Evolutionary conservation across 2,329 filamentous ascomycete genomes (phyloP).

Genomic region (Botryotinia convoluta): DNA sequence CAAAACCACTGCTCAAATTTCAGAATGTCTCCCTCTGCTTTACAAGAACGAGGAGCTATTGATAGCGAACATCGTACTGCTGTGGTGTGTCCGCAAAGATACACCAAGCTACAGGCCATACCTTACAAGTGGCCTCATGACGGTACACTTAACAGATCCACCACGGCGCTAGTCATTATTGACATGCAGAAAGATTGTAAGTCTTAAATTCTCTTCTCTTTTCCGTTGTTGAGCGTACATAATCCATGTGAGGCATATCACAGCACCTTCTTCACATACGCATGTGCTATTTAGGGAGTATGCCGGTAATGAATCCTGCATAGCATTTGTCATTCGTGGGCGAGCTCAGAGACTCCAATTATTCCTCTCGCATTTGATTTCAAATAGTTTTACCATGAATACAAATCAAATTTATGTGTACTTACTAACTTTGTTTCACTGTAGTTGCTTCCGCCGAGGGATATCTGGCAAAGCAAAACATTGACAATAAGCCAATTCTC

Average conservation of each 20-base stretch:
- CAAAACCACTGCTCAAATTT: background rate
- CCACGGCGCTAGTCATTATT: conserved; percentile 52
- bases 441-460: conserved; percentile 14
- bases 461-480: conserved; percentile 50
- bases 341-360: background rate
- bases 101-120: conserved; percentile 19
- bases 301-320: background rate
- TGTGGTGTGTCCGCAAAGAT: conserved; percentile 12
- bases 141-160: conserved; percentile 40
- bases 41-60: background rate
- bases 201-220: conserved; percentile 8
- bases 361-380: background rate
- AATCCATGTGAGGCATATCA: background rate
- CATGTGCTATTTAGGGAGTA: too few relatives aligned
- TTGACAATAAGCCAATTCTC: conserved; percentile 42
- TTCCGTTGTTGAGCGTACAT: background rate
- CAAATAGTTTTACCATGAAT: background rate
- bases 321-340: background rate
- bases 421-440: background rate
- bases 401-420: background rate
- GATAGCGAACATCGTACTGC: background rate
- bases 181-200: conserved; percentile 56
- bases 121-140: conserved; percentile 46
- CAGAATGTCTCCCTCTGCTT: background rate
- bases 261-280: background rate